Base-by-base conservation (phyloP, 2,329 filamentous ascomycete species). In the Shiraia bambusicola region DNA sequence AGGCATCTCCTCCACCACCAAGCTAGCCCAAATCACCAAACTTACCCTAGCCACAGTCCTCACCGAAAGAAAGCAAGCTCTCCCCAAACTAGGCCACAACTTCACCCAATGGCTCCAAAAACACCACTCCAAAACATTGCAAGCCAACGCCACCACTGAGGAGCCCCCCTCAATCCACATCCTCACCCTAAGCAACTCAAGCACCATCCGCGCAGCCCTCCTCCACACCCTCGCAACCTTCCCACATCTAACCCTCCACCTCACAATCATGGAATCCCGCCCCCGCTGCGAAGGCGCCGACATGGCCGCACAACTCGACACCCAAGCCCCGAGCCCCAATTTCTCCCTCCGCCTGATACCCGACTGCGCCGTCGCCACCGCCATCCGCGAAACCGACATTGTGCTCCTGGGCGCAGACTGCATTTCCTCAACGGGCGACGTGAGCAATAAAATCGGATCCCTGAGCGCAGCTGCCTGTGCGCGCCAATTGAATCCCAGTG, bases 391-490 rank as follows among this genome's bases (percentile, higher is more conserved):
- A n/a, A 70, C 79, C 3, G 75, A 86, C 50, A 37, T 84, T 1
- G 66, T 87, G 2, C 65, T 88, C 3, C 68, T 88, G 1, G 83
- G 83, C 1, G 82, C 83, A 2, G 84, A 87, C 56, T 70, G 79
- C 4, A 81, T 88, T 40, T 76, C 78, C 10, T 60, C 68, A 0
- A 59, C 68, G 1, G 83, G 82, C 2, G 76, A 79, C 22, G 78
- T 86, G 13, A 81, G 76, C 61, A 87, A 87, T 65, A 87, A 87
- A 63, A 81, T 76, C 0, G 83, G 84, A 0, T 83, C 81, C 1
- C 63, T 86, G 6, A 76, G 81, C 1, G 75, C 79, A 1, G 73
- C 80, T 0, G 68, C 86, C 1, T 73, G 77, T 35, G 76, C 79
- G 6, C 79, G 73, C 38, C 62, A 77, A 35, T 62, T 78, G 3